Evolutionary conservation across 345 rosid species (phyloP), one percentile per base, ranked within the genome.

Genomic region (Dovyalis caffra): DNA sequence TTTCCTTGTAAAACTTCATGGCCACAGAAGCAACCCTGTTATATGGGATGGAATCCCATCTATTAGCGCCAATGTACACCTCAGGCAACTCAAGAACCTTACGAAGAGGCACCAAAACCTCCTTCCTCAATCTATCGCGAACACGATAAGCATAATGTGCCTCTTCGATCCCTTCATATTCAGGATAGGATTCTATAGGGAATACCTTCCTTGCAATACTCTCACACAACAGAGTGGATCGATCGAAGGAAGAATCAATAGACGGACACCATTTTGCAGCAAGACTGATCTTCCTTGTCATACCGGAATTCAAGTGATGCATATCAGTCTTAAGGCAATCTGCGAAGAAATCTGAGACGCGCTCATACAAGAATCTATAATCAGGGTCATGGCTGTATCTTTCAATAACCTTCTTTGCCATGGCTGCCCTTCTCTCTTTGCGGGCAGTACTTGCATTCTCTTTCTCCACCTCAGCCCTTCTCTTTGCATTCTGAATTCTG

Each of bases 201-300:
- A 90, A 90, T 0, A 91, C 47, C 58, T 67, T 89, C 25, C 80
- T 85, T 0, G 88, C 91, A 15, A 91, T 86, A 75, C 89, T 82
- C 77, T 88, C 94, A 65, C 92, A 87, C 2, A 90, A 70, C 77
- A 90, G 72, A 0, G 85, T 81, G 1, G 84, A 76, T 31, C 40
- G 61, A 79, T 90, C 93, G 25, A 86, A 90, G 0, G 92, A 85
- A 1, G 90, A 88, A 28, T 88, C 90, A 0, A 88, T 68, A 0
- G 90, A 92, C 0, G 93, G 92, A 31, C 93, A 90, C 92, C 97
- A 92, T 37, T 92, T 90, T 0, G 92, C 92, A 0, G 95, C 93
- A 0, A 92, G 86, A 69, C 91, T 82, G 37, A 90, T 53, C 68
- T 86, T 85, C 37, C n/a, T 75, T 0, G 71, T 6, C 20, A 81